Base-by-base conservation (phyloP, 2,329 filamentous ascomycete species). In the Penicillium sp. region DNA sequence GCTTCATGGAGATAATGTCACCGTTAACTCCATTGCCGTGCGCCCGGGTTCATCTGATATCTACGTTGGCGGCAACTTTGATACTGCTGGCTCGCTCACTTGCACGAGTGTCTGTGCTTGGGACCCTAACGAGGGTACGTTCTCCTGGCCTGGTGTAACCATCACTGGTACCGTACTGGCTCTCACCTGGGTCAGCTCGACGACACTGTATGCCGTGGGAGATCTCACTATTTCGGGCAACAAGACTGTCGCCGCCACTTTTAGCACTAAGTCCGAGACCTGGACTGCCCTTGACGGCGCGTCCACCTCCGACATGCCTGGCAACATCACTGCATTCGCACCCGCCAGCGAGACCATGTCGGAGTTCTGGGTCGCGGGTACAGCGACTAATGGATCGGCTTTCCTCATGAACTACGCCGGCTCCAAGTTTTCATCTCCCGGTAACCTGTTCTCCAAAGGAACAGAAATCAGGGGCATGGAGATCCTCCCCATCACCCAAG, bases 361-460 rank as follows among this genome's bases (percentile, higher is more conserved):
- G 44, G 80, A 90, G 57, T 80, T 96, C 58, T 99, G 94, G 91
- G 84, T 89, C 44, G 82, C 89, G 20, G 95, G 95, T 38, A 85
- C 81, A 51, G 80, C 81, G 11, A 76, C 77, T 16, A 85, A 88
- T 64, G 85, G 84, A 20, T 85, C 86, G 0, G 78, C 85, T 25
- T 97, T 88, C 70, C 75, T 99, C 41, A 86, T 92, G 76, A 91
- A 92, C 66, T 95, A 88, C 64, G 84, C 95, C 64, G 88, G 88
- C 33, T 78, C 78, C 33, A 79, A 79, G 36, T 96, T 90, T 85
- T 79, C 79, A 41, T 78, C 84, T 8, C 81, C 87, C n/a, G 78
- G 80, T 3, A 74, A 84, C 45, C 72, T 79, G 2, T 82, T 97
- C 20, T 83, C 81, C 9, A 66, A 78, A 2, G 80, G 80, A 18